Evolutionary conservation across 2,329 filamentous ascomycete genomes (phyloP).

Genomic region (Fusarium equiseti): DNA sequence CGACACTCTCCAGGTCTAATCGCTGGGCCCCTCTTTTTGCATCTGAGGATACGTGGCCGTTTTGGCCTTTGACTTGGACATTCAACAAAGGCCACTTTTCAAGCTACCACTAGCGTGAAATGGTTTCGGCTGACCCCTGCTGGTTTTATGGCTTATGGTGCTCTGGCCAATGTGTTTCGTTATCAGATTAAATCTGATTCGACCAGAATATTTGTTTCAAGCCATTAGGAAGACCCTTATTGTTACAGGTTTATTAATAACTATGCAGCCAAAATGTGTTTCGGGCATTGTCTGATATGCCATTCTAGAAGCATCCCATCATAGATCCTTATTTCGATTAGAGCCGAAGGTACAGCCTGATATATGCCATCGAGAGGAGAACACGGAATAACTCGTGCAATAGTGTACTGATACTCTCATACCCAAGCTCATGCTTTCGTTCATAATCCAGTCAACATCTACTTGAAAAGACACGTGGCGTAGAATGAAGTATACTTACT

Average conservation of each 20-base stretch:
- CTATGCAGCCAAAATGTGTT: neutral
- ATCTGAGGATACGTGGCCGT: slow-evolving; percentile 37
- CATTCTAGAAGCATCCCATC: neutral
- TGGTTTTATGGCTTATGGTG: neutral
- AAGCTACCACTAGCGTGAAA: slow-evolving; percentile 24
- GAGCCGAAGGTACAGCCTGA: neutral
- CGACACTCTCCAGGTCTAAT: slow-evolving; percentile 22
- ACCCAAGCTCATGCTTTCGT: neutral
- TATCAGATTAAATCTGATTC: neutral
- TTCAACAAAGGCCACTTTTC: slow-evolving; percentile 11
- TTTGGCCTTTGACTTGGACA: neutral
- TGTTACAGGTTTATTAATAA: neutral
- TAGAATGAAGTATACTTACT: neutral
- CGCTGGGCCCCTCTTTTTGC: slow-evolving; percentile 16
- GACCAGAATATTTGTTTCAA: slow-evolving; percentile 2
- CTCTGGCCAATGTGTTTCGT: slow-evolving; percentile 1
- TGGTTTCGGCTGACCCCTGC: slow-evolving; percentile 9
- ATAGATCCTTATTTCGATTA: neutral
- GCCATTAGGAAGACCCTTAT: neutral
- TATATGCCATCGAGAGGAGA: neutral
- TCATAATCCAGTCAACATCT: neutral
- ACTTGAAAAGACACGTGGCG: neutral
- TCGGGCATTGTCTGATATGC: neutral
- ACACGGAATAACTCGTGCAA: neutral
- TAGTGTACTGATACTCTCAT: neutral